Conservation (phyloP, 805 yeast genomes). For the Saturnispora galanensis region DNA sequence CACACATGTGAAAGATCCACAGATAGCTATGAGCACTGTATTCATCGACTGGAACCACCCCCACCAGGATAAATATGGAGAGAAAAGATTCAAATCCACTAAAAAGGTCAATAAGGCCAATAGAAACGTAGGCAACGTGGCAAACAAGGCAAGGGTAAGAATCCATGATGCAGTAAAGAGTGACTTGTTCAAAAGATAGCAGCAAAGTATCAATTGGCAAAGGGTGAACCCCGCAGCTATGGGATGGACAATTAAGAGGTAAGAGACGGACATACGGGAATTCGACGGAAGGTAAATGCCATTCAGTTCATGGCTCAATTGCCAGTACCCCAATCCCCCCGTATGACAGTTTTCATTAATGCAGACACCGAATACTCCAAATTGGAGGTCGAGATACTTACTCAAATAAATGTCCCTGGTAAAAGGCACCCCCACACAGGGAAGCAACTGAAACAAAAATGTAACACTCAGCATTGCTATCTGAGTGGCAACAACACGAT, state of each 20-base stretch:
- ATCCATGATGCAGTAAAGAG: constrained; percentile 29
- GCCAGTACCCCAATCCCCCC: constrained; percentile 35
- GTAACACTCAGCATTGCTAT: background rate
- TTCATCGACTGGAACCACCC: constrained; percentile 80
- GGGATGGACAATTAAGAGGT: constrained; percentile 57
- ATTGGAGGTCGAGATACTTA: constrained; percentile 37
- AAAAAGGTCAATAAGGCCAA: constrained; percentile 64
- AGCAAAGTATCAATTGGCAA: constrained; percentile 32
- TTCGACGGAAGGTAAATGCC: constrained; percentile 40
- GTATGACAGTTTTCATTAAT: constrained; percentile 30
- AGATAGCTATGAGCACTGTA: constrained; percentile 52
- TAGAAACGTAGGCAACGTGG: constrained; percentile 61
- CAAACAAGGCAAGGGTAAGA: constrained; percentile 42
- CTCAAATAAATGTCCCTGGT: constrained; percentile 40
- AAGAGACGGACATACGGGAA: constrained; percentile 49
- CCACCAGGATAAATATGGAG: constrained; percentile 65
- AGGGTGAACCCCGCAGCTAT: constrained; percentile 49
- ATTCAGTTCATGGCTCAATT: constrained; percentile 3
- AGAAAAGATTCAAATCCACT: constrained; percentile 72
- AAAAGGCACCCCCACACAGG: constrained; percentile 54
- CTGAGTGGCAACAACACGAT: background rate
- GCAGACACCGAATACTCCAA: constrained; percentile 70
- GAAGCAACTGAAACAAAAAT: constrained; percentile 49
- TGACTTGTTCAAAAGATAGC: constrained; percentile 30
- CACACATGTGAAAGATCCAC: constrained; percentile 59